phyloP scores from a whole-genome alignment of 192 early-diverging fungal species.

The Gaertneriomyces sp. region DNA sequence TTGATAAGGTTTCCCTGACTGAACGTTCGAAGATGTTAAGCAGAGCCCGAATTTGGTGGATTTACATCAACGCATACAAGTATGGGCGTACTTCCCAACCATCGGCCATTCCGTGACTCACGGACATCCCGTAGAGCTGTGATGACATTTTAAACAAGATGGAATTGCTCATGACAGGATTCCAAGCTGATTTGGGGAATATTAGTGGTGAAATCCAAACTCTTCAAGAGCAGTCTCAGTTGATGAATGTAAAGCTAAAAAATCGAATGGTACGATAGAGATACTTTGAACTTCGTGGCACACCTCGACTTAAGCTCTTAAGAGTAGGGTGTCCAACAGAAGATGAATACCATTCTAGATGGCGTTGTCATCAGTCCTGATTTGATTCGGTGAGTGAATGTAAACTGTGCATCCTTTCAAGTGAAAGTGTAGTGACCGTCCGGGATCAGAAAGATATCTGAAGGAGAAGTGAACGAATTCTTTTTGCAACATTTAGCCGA shows the following conservation, averaged over 20 bases:
- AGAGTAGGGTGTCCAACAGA: constrained; percentile 56
- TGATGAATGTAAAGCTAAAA: constrained; percentile 76
- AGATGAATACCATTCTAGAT: constrained; percentile 72
- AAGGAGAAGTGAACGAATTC: constrained; percentile 87
- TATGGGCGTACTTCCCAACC: constrained; percentile 11
- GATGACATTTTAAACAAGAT: constrained; percentile 69
- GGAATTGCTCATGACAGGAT: constrained; percentile 78
- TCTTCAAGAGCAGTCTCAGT: constrained; percentile 75
- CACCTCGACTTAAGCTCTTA: background rate
- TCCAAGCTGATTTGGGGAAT: constrained; percentile 81
- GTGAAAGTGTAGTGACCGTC: background rate
- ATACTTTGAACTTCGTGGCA: background rate
- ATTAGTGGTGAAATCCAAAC: constrained; percentile 85
- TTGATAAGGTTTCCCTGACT: background rate
- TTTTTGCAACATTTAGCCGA: constrained; percentile 80
- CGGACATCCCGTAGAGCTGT: constrained; percentile 22
- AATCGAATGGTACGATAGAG: constrained; percentile 63
- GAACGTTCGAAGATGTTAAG: constrained; percentile 45
- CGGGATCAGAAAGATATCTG: constrained; percentile 69
- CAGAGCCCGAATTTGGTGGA: constrained; percentile 60
- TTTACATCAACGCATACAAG: constrained; percentile 62
- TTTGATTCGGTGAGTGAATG: constrained; percentile 39
- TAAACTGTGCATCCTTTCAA: background rate
- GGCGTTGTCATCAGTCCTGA: constrained; percentile 73
- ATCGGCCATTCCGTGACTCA: background rate